phyloP scores from a whole-genome alignment of 495 filamentous ascomycete species.

The Ramalina intermedia region DNA sequence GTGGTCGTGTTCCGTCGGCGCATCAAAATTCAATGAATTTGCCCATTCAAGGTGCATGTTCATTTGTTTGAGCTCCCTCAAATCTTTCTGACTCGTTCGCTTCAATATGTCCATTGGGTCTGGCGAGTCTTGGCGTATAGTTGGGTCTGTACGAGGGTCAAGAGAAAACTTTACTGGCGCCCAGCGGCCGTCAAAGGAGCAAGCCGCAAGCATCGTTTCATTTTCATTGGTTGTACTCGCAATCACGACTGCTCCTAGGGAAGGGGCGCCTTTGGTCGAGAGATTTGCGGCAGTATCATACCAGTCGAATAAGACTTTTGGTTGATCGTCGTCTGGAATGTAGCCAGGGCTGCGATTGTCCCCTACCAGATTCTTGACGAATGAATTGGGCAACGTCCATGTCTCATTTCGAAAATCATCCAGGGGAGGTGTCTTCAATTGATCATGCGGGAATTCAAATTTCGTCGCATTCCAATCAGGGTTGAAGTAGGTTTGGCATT shows the following conservation, averaged over 20 bases:
- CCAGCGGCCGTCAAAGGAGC: background rate
- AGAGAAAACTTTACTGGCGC: background rate
- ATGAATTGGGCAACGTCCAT: background rate
- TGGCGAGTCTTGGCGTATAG: background rate
- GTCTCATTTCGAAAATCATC: background rate
- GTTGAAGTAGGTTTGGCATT: background rate
- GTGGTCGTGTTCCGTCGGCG: background rate
- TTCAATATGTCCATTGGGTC: background rate
- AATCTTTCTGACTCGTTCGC: background rate
- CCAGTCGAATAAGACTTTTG: background rate
- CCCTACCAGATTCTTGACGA: background rate
- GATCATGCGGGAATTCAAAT: background rate
- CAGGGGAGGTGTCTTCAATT: background rate
- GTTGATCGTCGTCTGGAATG: background rate
- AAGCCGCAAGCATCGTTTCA: background rate
- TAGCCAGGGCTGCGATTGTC: background rate
- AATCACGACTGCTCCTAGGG: background rate
- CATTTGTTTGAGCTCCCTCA: background rate
- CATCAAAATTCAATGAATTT: background rate
- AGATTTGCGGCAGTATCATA: background rate
- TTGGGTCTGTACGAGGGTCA: background rate
- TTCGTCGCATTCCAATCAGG: background rate
- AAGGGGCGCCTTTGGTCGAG: background rate
- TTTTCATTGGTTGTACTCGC: background rate
- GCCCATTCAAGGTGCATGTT: background rate